A percentile compares a stretch with the other conserved stretches of the same genome.
Evolutionary conservation across 768 basidiomycete species (phyloP).

Genomic region (Sistotremastrum niveocremeum): DNA sequence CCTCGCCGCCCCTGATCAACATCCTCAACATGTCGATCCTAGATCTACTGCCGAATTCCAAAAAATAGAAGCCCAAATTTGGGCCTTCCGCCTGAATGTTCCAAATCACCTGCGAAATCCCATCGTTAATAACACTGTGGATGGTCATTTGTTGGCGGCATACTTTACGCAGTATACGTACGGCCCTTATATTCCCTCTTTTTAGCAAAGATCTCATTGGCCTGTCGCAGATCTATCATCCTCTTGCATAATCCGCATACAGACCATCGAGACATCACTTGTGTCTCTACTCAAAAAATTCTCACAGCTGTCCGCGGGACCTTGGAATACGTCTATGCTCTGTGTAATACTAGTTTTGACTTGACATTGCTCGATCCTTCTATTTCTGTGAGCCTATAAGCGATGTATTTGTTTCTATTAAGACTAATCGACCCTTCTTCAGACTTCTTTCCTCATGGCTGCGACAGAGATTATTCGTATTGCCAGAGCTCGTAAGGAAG

Average conservation of each 20-base stretch:
- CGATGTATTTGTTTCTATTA: not conserved
- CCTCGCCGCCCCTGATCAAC: constrained; percentile 1
- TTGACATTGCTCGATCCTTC: constrained; percentile 58
- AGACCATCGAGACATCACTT: constrained; percentile 39
- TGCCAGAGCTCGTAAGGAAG: too few relatives aligned
- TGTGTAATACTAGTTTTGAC: constrained; percentile 62
- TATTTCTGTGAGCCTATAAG: constrained; percentile 35
- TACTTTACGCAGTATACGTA: constrained; percentile 16
- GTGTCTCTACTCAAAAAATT: constrained; percentile 57
- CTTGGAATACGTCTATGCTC: constrained; percentile 49
- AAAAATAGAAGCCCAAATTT: constrained; percentile 45
- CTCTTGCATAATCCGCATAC: constrained; percentile 70
- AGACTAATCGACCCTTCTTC: not conserved
- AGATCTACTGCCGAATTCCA: constrained; percentile 49
- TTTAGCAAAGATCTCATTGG: constrained; percentile 6
- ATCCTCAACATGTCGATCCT: constrained; percentile 24
- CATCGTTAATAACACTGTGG: constrained; percentile 30
- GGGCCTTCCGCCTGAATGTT: constrained; percentile 44
- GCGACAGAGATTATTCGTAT: constrained; percentile 53
- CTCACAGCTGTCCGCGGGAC: constrained; percentile 52
- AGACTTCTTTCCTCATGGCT: constrained; percentile 60
- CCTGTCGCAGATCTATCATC: constrained; percentile 40
- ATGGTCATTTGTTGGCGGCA: constrained; percentile 38
- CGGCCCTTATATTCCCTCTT: constrained; percentile 13
- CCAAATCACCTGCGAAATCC: constrained; percentile 43